Evolutionary conservation across 1,284 basidiomycete species (phyloP).

Genomic region (Inonotus hispidus): DNA sequence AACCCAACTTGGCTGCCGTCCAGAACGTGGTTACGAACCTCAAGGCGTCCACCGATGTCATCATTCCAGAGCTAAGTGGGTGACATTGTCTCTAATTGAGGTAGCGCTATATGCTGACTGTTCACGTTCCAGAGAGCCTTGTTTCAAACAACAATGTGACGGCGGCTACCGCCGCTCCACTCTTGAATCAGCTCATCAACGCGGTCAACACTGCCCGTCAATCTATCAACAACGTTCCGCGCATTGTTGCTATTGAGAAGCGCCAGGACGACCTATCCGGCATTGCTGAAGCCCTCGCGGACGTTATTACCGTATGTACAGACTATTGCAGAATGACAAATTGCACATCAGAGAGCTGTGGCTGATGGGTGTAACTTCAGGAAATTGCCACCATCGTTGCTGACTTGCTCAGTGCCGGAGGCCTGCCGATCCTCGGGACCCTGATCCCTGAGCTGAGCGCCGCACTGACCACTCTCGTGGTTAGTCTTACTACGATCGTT

Average conservation of each 20-base stretch:
- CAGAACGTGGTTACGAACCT: conserved; percentile 5
- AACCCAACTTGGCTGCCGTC: neutral
- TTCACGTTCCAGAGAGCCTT: conserved; percentile 20
- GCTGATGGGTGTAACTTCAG: neutral
- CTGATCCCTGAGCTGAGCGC: conserved; percentile 20
- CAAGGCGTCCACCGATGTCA: conserved; percentile 3
- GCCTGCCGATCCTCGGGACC: conserved; percentile 12
- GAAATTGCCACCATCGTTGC: neutral
- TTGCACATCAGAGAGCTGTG: neutral
- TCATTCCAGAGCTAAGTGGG: conserved; percentile 13
- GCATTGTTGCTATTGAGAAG: conserved; percentile 20
- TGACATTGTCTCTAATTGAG: neutral
- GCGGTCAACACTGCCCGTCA: conserved; percentile 25
- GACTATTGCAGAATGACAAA: neutral
- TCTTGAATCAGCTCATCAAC: conserved; percentile 25
- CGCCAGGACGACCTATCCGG: conserved; percentile 26
- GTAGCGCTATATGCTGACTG: neutral
- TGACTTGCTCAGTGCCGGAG: neutral
- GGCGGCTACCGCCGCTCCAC: conserved; percentile 26
- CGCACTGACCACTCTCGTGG: conserved; percentile 18
- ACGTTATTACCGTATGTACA: conserved; percentile 20
- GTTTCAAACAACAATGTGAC: conserved; percentile 22
- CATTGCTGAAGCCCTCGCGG: conserved; percentile 26
- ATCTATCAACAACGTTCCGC: conserved; percentile 22
- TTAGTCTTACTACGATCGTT: conserved; percentile 18